Evolutionary conservation across 2,329 filamentous ascomycete species (phyloP).

Genomic region (Rosellinia necatrix): DNA sequence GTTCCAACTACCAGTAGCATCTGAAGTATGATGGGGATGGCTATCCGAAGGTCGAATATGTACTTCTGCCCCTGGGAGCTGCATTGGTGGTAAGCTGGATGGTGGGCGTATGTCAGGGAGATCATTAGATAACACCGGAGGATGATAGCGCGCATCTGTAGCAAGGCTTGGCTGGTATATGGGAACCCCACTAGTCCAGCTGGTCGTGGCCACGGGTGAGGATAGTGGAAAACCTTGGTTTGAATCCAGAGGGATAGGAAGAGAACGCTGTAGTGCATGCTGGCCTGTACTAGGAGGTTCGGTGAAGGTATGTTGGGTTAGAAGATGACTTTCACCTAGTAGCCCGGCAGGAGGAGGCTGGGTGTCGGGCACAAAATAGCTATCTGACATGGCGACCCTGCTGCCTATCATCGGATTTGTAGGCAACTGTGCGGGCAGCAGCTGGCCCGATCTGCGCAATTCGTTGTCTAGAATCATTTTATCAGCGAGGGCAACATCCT

Average conservation of each 20-base stretch:
- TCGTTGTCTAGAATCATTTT: conserved; percentile 39
- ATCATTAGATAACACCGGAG: neutral
- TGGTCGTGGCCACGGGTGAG: neutral
- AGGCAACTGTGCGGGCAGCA: conserved; percentile 1
- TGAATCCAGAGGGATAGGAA: neutral
- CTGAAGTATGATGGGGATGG: neutral
- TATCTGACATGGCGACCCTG: neutral
- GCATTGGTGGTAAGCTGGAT: conserved; percentile 8
- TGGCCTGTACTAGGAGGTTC: neutral
- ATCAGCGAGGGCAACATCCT: conserved; percentile 63
- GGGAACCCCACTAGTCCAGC: neutral
- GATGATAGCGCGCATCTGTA: neutral
- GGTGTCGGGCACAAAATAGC: neutral
- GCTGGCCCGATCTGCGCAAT: conserved; percentile 28
- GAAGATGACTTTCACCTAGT: neutral
- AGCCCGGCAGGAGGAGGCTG: neutral
- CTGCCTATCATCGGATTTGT: neutral
- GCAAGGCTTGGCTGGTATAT: neutral
- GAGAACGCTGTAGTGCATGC: neutral
- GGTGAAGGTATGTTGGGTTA: no score
- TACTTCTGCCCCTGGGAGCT: conserved; percentile 23
- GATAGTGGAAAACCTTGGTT: neutral
- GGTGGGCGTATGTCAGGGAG: neutral
- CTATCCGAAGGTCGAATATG: conserved; percentile 14
- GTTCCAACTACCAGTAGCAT: conserved; percentile 10